Percentiles rank a stretch among this genome's conserved stretches.
phyloP scores from a whole-genome alignment of 1,284 basidiomycete species.

The Afroboletus lepidellus region DNA sequence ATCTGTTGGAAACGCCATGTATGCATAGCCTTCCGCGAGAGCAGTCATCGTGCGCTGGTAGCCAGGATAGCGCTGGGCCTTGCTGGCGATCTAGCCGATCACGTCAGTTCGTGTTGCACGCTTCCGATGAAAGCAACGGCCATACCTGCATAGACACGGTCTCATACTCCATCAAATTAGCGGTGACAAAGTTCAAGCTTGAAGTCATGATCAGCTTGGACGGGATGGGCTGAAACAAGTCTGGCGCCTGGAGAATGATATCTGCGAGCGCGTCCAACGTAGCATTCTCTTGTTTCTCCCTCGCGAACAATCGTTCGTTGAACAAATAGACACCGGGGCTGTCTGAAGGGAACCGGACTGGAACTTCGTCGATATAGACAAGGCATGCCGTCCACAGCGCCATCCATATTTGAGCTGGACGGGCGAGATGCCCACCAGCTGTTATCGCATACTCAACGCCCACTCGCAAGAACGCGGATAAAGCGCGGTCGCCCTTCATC shows the following conservation, averaged over 20 bases:
- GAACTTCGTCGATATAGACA: neutral
- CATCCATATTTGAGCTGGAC: slow-evolving; percentile 15
- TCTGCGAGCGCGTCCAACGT: neutral
- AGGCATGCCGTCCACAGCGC: slow-evolving; percentile 18
- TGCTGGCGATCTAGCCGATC: no score
- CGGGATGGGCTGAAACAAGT: slow-evolving; percentile 17
- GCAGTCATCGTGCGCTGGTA: no score
- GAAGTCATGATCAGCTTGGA: slow-evolving; percentile 32
- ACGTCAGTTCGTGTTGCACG: no score
- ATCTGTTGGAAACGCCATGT: no score
- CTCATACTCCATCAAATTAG: neutral
- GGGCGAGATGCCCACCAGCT: neutral
- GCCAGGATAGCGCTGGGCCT: no score
- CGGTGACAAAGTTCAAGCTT: slow-evolving; percentile 23
- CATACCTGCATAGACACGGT: neutral
- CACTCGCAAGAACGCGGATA: neutral
- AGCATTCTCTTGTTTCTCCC: neutral
- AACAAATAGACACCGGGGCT: slow-evolving; percentile 25
- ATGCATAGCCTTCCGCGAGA: no score
- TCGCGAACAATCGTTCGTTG: neutral
- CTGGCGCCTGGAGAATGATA: slow-evolving; percentile 15
- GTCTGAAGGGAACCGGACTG: slow-evolving; percentile 19
- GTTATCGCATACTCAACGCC: slow-evolving; percentile 8
- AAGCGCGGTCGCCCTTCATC: neutral
- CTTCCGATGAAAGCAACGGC: no score